Evolutionary conservation across 805 yeast genomes (phyloP).

Genomic region (Pichia paraexigua): DNA sequence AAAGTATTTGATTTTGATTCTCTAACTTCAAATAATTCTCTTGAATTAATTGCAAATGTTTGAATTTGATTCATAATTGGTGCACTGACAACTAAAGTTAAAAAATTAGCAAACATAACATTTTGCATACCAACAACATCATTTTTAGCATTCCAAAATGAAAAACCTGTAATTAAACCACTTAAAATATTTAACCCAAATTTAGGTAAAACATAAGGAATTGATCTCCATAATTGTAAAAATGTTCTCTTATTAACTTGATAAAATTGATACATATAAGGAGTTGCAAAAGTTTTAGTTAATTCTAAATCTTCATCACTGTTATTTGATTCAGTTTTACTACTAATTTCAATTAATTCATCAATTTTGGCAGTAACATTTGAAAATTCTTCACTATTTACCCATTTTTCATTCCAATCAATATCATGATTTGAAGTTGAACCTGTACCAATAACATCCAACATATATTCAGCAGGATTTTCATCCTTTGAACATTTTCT

Average conservation of each 20-base stretch:
- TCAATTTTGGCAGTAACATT: conserved; percentile 25
- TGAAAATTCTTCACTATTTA: conserved; percentile 23
- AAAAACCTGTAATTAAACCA: conserved; percentile 44
- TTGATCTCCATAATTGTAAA: conserved; percentile 40
- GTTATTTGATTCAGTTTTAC: conserved; percentile 1
- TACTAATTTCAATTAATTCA: conserved; percentile 17
- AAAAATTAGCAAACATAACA: conserved; percentile 42
- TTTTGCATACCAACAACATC: conserved; percentile 52
- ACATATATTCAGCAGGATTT: conserved; percentile 72
- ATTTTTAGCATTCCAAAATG: conserved; percentile 53
- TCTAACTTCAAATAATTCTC: conserved; percentile 62
- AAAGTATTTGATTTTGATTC: conserved; percentile 66
- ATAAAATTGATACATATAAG: conserved; percentile 33
- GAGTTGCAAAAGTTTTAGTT: conserved; percentile 33
- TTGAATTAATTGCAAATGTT: conserved; percentile 45
- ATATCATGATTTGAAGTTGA: conserved; percentile 54
- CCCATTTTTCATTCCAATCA: conserved; percentile 65
- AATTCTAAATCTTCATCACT: conserved; percentile 12
- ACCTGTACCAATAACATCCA: conserved; percentile 73
- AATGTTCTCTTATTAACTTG: conserved; percentile 32
- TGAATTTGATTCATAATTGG: conserved; percentile 59
- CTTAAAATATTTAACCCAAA: conserved; percentile 32
- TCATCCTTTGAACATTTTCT: conserved; percentile 51
- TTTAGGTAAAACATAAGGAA: conserved; percentile 42
- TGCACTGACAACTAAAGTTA: conserved; percentile 50